Evolutionary conservation across 352 stramenopile genomes (phyloP).

Genomic region (Globisporangium cylindrosporum): DNA sequence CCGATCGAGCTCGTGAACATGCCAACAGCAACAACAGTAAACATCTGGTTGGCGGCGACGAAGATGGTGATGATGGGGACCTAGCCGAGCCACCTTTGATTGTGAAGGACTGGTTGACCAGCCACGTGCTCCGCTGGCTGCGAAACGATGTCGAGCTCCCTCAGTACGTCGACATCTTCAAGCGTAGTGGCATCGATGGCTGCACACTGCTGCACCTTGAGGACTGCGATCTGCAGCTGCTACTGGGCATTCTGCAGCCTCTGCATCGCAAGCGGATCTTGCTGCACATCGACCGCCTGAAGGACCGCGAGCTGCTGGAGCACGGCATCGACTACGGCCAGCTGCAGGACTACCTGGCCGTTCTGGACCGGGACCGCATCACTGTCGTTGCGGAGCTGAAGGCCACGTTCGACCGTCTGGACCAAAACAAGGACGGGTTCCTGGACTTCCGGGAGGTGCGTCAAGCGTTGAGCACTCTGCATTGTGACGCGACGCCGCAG

Average conservation of each 20-base stretch:
- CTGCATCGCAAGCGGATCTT: constrained; percentile 57
- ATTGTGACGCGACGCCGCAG: constrained; percentile 29
- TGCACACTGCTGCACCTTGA: constrained; percentile 56
- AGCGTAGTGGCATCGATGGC: constrained; percentile 60
- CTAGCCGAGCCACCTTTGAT: constrained; percentile 23
- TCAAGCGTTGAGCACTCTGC: constrained; percentile 35
- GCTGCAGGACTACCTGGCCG: constrained; percentile 68
- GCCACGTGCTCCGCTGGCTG: constrained; percentile 57
- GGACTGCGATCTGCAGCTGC: constrained; percentile 57
- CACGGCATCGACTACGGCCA: constrained; percentile 67
- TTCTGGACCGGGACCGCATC: constrained; percentile 66
- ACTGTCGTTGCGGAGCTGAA: constrained; percentile 66
- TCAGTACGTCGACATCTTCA: constrained; percentile 47
- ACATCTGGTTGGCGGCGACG: background rate
- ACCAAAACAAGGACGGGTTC: constrained; percentile 54
- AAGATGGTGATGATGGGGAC: background rate
- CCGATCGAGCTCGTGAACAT: background rate
- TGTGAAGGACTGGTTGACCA: constrained; percentile 49
- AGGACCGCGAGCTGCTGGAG: constrained; percentile 54
- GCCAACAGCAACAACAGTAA: background rate
- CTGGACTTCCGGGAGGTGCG: constrained; percentile 54
- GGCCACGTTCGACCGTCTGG: constrained; percentile 60
- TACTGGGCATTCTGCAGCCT: constrained; percentile 58
- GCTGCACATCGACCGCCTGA: constrained; percentile 54
- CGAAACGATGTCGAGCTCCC: constrained; percentile 40